Percentiles rank a stretch among this genome's conserved stretches.
phyloP scores from a whole-genome alignment of 2,329 filamentous ascomycete genomes.

The Microcyclospora pomicola region DNA sequence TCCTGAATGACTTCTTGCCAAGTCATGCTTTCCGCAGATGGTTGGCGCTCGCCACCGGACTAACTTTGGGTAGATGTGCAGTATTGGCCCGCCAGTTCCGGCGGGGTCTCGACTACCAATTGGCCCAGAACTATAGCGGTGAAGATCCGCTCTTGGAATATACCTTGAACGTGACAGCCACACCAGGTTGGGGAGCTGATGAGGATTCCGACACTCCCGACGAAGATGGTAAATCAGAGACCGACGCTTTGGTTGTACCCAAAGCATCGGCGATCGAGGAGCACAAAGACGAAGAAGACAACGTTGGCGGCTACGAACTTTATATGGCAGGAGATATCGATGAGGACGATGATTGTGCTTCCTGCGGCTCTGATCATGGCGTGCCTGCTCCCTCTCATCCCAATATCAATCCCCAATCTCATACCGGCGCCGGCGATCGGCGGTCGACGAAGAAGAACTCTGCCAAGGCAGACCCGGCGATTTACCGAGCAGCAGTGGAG shows the following conservation, averaged over 20 bases:
- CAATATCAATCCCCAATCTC: conserved; percentile 17
- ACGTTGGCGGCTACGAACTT: conserved; percentile 65
- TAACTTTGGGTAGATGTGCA: conserved; percentile 58
- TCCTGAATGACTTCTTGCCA: conserved; percentile 71
- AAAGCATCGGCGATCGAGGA: conserved; percentile 13
- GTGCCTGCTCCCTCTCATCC: conserved; percentile 20
- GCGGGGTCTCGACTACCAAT: conserved; percentile 75
- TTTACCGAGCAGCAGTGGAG: conserved; percentile 57
- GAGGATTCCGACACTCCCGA: conserved; percentile 39
- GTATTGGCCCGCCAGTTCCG: conserved; percentile 79
- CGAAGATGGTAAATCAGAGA: conserved; percentile 23
- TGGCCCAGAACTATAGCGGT: conserved; percentile 69
- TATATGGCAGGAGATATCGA: conserved; percentile 84
- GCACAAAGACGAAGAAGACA: conserved; percentile 40
- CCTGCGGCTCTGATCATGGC: conserved; percentile 23
- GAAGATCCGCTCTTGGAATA: conserved; percentile 69
- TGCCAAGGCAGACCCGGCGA: conserved; percentile 54
- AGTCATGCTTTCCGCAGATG: conserved; percentile 79
- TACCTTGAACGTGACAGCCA: conserved; percentile 76
- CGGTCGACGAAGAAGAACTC: conserved; percentile 24
- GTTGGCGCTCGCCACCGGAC: conserved; percentile 70
- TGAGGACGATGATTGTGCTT: conserved; percentile 35
- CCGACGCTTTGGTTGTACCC: conserved; percentile 19
- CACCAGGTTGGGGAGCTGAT: conserved; percentile 67
- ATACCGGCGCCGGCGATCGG: conserved; percentile 35